Evolutionary conservation across 2,329 filamentous ascomycete genomes (phyloP).

Genomic region (Penicillium decumbens): DNA sequence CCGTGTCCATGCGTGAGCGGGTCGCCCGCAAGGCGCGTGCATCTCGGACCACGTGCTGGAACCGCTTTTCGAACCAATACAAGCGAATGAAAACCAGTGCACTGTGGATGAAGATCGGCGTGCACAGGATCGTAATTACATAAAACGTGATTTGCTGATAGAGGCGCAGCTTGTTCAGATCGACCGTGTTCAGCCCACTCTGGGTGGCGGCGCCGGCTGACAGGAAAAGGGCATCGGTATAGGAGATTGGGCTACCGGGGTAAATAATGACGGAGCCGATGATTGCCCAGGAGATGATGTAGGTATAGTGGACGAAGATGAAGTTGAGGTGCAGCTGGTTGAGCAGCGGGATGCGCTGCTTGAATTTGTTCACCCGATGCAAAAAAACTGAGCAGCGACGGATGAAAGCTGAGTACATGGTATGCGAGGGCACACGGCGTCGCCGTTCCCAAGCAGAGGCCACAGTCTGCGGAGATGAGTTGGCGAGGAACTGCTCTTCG

Average conservation of each 20-base stretch:
- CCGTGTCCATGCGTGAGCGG: constrained; percentile 56
- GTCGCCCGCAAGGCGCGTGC: constrained; percentile 62
- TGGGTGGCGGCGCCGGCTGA: constrained; percentile 83
- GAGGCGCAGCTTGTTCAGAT: constrained; percentile 63
- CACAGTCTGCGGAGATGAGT: constrained; percentile 10
- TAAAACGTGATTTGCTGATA: constrained; percentile 72
- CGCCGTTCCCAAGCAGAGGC: constrained; percentile 12
- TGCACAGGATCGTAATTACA: constrained; percentile 66
- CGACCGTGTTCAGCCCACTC: constrained; percentile 77
- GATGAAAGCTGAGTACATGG: constrained; percentile 30
- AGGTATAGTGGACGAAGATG: constrained; percentile 58
- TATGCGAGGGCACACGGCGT: constrained; percentile 14
- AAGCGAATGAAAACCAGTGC: constrained; percentile 86
- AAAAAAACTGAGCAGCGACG: constrained; percentile 20
- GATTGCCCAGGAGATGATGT: constrained; percentile 70
- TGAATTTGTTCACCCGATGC: constrained; percentile 21
- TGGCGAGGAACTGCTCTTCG: constrained; percentile 7
- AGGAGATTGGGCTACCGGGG: constrained; percentile 58
- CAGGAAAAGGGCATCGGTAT: constrained; percentile 87
- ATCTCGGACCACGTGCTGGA: constrained; percentile 75
- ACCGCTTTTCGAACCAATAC: constrained; percentile 98
- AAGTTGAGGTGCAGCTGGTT: constrained; percentile 42
- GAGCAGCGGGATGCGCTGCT: constrained; percentile 36
- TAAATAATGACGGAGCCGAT: constrained; percentile 74
- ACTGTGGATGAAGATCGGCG: constrained; percentile 78